Percentiles rank a stretch among this genome's conserved stretches.
phyloP scores from a whole-genome alignment of 1,284 basidiomycete species.

The Earliella scabrosa region DNA sequence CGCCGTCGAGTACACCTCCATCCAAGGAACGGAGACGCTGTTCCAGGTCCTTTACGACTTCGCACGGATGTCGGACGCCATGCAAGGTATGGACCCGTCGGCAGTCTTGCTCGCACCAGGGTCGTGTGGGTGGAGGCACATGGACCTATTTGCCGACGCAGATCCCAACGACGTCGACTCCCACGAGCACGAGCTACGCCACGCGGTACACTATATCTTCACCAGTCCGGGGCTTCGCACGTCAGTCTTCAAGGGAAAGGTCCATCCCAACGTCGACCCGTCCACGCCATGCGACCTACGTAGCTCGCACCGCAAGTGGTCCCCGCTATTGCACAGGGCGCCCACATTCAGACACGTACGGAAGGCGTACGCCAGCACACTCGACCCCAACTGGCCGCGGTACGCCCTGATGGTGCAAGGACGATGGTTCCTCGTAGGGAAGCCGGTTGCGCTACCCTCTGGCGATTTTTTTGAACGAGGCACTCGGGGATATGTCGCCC shows the following conservation, averaged over 20 bases:
- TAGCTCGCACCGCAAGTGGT: not conserved
- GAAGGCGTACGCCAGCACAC: slow-evolving; percentile 1
- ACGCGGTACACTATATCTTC: not conserved
- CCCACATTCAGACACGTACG: slow-evolving; percentile 8
- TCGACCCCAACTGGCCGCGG: not conserved
- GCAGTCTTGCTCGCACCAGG: not conserved
- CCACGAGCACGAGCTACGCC: not conserved
- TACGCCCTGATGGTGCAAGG: not conserved
- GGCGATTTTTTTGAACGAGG: not conserved
- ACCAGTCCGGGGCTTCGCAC: not conserved
- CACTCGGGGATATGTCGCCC: not conserved
- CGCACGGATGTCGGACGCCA: not conserved
- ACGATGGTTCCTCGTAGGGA: not conserved
- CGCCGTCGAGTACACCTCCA: slow-evolving; percentile 6
- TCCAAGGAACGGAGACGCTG: not conserved
- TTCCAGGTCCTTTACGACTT: not conserved
- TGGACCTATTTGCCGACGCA: not conserved
- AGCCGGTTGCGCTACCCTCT: not conserved
- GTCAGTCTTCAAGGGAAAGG: not conserved
- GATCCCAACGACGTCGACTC: not conserved
- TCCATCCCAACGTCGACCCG: not conserved
- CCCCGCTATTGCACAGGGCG: too few relatives aligned
- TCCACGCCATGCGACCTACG: not conserved
- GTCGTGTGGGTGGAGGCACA: not conserved
- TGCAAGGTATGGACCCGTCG: slow-evolving; percentile 14